phyloP scores from a whole-genome alignment of 2,329 filamentous ascomycete species.

The Verticillium tricorpus region DNA sequence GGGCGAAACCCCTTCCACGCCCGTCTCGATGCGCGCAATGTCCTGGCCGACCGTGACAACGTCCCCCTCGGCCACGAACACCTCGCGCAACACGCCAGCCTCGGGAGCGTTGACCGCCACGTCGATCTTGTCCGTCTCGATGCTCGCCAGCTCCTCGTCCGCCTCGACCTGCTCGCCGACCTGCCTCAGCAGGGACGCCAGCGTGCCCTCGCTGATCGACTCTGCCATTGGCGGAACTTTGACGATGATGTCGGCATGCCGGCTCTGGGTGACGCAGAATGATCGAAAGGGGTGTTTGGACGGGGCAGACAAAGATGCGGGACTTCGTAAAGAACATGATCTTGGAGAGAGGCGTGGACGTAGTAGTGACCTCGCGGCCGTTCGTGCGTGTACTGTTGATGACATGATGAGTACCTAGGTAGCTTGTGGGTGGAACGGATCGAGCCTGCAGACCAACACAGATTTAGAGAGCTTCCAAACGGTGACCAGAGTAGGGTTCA shows the following conservation, averaged over 20 bases:
- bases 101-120: constrained; percentile 22
- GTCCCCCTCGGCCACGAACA: constrained; percentile 25
- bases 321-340: neutral
- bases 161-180: constrained; percentile 23
- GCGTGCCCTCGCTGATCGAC: constrained; percentile 26
- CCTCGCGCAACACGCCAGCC: constrained; percentile 19
- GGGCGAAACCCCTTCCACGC: neutral
- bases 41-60: constrained; percentile 26
- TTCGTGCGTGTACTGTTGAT: no score
- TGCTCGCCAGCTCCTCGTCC: constrained; percentile 26
- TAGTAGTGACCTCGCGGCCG: neutral
- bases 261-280: neutral
- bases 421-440: no score
- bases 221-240: constrained; percentile 26
- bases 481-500: no score
- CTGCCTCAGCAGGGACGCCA: constrained; percentile 20
- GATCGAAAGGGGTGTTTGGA: neutral
- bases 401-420: no score
- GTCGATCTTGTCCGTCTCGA: constrained; percentile 29
- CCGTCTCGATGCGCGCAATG: constrained; percentile 22
- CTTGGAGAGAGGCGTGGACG: neutral
- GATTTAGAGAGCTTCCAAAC: no score
- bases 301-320: neutral
- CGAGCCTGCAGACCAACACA: no score
- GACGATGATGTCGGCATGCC: constrained; percentile 14